Evolutionary conservation across 2,329 filamentous ascomycete genomes (phyloP).

Genomic region (Aspergillus ochraceus): DNA sequence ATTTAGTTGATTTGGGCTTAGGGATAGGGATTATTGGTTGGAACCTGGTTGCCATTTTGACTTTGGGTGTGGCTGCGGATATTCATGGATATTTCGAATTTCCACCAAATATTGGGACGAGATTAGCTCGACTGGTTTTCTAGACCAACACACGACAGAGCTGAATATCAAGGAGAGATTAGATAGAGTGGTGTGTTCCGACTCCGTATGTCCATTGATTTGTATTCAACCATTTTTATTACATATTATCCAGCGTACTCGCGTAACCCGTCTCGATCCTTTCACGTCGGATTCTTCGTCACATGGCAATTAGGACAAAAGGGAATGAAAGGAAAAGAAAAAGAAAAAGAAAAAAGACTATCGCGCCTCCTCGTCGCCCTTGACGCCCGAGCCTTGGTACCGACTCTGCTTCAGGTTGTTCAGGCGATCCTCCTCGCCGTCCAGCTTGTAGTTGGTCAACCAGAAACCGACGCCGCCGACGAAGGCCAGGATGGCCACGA

Average conservation of each 20-base stretch:
- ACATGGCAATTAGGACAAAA: neutral
- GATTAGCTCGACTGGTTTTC: too few species aligned
- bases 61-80: neutral
- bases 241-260: neutral
- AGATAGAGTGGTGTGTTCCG: too few species aligned
- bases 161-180: too few species aligned
- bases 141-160: too few species aligned
- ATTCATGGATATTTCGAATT: neutral
- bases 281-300: neutral
- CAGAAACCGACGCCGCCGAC: conserved; percentile 67
- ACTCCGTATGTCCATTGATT: neutral
- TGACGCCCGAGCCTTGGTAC: conserved; percentile 9
- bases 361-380: conserved; percentile 17
- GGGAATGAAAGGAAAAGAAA: neutral
- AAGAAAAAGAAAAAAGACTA: neutral
- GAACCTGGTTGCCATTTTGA: too few species aligned
- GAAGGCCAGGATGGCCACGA: conserved; percentile 62
- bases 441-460: conserved; percentile 65
- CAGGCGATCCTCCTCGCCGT: conserved; percentile 66
- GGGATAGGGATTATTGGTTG: too few species aligned
- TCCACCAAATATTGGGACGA: too few species aligned
- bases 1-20: too few species aligned
- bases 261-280: neutral
- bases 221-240: neutral
- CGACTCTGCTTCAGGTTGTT: conserved; percentile 48